Conservation (phyloP, 1,284 basidiomycete species). For the Meira miltonrushii region DNA sequence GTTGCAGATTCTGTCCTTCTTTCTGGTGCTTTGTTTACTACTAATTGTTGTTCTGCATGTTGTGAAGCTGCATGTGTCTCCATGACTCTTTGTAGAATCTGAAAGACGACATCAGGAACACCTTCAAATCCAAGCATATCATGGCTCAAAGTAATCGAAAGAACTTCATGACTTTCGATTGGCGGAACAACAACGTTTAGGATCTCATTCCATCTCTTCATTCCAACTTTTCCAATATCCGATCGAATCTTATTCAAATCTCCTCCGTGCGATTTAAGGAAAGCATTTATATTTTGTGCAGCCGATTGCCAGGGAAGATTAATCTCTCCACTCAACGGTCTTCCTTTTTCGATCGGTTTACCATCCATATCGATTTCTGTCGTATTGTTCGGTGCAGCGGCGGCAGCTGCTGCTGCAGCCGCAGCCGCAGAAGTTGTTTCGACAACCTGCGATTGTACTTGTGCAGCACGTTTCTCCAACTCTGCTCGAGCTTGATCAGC, state of each 20-base stretch:
- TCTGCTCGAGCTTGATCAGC: constrained; percentile 49
- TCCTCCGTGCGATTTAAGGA: background rate
- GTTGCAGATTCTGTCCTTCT: constrained; percentile 20
- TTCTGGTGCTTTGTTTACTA: constrained; percentile 39
- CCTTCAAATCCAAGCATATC: constrained; percentile 93
- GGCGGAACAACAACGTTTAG: constrained; percentile 95
- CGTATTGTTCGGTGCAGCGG: background rate
- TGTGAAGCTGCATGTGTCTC: constrained; percentile 34
- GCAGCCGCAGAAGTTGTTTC: constrained; percentile 15
- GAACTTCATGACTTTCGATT: constrained; percentile 94
- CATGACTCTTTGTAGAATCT: constrained; percentile 43
- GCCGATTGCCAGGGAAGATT: background rate
- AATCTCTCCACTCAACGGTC: background rate
- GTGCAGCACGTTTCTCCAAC: constrained; percentile 39
- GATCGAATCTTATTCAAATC: constrained; percentile 10
- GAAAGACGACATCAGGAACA: constrained; percentile 87
- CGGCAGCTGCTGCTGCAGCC: constrained; percentile 22
- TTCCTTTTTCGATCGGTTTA: background rate
- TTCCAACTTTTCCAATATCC: constrained; percentile 38
- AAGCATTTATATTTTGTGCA: constrained; percentile 15
- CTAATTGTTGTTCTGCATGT: constrained; percentile 29
- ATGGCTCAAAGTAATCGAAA: constrained; percentile 89
- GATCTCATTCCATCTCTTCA: constrained; percentile 61
- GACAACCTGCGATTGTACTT: constrained; percentile 7
- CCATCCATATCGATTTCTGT: background rate